Conservation (phyloP, 2,329 filamentous ascomycete genomes). For the Phyllosticta capitalensis region DNA sequence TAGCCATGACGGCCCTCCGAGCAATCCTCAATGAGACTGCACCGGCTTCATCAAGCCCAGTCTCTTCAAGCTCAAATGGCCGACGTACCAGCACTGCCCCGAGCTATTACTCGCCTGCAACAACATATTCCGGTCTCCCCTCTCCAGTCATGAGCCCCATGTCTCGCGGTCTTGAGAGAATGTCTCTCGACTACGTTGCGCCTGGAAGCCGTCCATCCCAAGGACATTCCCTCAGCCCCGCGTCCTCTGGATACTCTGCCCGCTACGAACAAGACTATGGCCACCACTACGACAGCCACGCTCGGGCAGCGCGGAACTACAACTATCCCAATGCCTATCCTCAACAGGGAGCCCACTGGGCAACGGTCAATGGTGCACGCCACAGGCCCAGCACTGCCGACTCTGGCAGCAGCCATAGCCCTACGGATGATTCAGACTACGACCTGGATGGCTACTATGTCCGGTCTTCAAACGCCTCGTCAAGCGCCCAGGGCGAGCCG, state of each 20-base stretch:
- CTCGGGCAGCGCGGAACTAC: neutral
- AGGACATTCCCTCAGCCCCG: neutral
- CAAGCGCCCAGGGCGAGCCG: neutral
- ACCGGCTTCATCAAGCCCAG: neutral
- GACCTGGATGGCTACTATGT: neutral
- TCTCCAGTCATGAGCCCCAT: slow-evolving; percentile 3
- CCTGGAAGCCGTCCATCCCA: slow-evolving; percentile 6
- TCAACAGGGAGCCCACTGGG: neutral
- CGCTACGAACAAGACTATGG: neutral
- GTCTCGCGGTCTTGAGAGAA: slow-evolving; percentile 7
- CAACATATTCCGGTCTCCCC: neutral
- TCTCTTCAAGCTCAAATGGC: neutral
- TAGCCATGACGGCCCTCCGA: slow-evolving; percentile 9
- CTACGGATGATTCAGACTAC: neutral
- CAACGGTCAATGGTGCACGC: slow-evolving; percentile 1
- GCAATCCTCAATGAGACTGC: slow-evolving; percentile 9
- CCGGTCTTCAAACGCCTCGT: neutral
- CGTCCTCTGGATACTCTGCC: neutral
- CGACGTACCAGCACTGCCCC: neutral
- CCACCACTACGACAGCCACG: neutral
- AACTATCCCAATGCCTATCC: slow-evolving; percentile 1
- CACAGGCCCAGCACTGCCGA: slow-evolving; percentile 1
- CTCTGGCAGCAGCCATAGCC: neutral
- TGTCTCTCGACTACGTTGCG: slow-evolving; percentile 10
- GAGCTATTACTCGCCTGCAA: neutral